Conservation (phyloP, 2,329 filamentous ascomycete genomes). For the Corynespora cassiicola region DNA sequence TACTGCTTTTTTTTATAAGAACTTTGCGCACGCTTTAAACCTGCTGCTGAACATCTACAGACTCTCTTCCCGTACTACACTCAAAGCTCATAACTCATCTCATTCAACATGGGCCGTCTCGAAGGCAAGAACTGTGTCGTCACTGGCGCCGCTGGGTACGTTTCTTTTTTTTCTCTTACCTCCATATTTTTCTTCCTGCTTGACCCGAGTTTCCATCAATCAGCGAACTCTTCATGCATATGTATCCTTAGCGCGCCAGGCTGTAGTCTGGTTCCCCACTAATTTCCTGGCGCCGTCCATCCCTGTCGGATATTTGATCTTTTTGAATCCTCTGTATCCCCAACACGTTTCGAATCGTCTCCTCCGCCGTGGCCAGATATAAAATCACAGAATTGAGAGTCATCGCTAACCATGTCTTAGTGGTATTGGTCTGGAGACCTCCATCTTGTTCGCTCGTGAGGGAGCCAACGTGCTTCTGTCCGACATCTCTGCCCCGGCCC, state of each 20-base stretch:
- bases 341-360: not conserved
- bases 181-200: slow-evolving; percentile 2
- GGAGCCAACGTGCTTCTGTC: slow-evolving; percentile 85
- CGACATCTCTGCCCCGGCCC: slow-evolving; percentile 80
- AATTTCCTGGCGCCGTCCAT: no score
- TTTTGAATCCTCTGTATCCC: no score
- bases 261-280: no score
- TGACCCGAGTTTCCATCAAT: not conserved
- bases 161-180: slow-evolving; percentile 18
- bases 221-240: slow-evolving; percentile 1
- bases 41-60: not conserved
- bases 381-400: no score
- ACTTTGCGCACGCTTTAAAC: slow-evolving; percentile 18
- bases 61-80: slow-evolving; percentile 1
- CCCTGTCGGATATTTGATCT: no score
- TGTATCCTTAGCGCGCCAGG: no score
- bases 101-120: slow-evolving; percentile 57
- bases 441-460: slow-evolving; percentile 87
- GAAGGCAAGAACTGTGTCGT: slow-evolving; percentile 75
- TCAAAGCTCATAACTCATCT: slow-evolving; percentile 2
- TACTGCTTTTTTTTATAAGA: slow-evolving; percentile 24
- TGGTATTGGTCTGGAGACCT: slow-evolving; percentile 91
- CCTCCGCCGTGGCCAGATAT: not conserved
- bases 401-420: slow-evolving; percentile 55
- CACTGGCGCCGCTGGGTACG: slow-evolving; percentile 86